These are phyloP conservation scores for Escovopsis weberi DNA, from an alignment of 2,329 filamentous ascomycete species.

Conservation along the genomic window DNA sequence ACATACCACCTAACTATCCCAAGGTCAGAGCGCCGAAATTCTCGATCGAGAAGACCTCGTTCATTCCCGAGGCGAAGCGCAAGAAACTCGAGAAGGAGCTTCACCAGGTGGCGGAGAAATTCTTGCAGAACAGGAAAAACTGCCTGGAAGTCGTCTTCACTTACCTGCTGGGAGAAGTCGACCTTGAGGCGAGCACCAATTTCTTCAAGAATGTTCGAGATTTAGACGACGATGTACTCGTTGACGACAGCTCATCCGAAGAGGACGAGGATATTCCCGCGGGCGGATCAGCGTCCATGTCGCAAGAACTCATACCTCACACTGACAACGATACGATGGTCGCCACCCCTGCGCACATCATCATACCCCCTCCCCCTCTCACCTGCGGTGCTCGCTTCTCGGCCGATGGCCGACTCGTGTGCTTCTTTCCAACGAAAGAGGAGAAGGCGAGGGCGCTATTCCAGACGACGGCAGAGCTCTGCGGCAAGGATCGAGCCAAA, in stretches of 20 bases:
- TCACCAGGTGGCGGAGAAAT: slow-evolving; percentile 39
- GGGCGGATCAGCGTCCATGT: slow-evolving; percentile 43
- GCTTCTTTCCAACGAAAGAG: slow-evolving; percentile 57
- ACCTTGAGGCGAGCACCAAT: slow-evolving; percentile 44
- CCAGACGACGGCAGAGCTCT: slow-evolving; percentile 29
- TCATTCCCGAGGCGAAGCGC: slow-evolving; percentile 43
- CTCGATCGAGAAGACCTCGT: slow-evolving; percentile 44
- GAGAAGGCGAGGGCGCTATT: slow-evolving; percentile 39
- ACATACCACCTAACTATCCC: slow-evolving; percentile 45
- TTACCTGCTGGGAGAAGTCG: slow-evolving; percentile 48
- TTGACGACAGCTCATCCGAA: slow-evolving; percentile 72
- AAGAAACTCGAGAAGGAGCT: slow-evolving; percentile 38
- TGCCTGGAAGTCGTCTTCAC: slow-evolving; percentile 48
- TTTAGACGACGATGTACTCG: slow-evolving; percentile 41
- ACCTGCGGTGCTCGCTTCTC: slow-evolving; percentile 48
- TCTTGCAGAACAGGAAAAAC: slow-evolving; percentile 42
- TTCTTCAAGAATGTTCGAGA: slow-evolving; percentile 52
- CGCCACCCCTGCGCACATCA: slow-evolving; percentile 33
- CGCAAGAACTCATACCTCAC: slow-evolving; percentile 43
- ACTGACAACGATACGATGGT: slow-evolving; percentile 39
- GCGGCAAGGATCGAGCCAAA: slow-evolving; percentile 30
- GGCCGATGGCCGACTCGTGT: slow-evolving; percentile 46
- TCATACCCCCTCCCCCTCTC: slow-evolving; percentile 41
- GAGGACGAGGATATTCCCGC: slow-evolving; percentile 47
- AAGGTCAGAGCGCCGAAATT: slow-evolving; percentile 44